Base-by-base conservation (phyloP, 2,329 filamentous ascomycete species). In the Botrytis paeoniae region DNA sequence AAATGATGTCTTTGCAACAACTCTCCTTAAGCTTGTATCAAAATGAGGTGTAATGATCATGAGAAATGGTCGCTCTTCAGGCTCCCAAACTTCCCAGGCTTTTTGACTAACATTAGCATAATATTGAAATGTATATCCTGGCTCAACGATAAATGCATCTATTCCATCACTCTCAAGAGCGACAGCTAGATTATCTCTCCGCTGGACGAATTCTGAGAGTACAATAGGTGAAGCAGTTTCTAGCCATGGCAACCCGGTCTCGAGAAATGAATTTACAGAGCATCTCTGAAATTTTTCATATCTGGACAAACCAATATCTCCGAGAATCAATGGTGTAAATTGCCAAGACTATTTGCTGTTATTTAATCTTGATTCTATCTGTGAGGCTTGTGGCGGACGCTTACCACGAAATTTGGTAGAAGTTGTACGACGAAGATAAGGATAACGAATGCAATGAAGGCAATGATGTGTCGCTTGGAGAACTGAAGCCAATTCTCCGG, bases 1-100 rank as follows among this genome's bases (percentile, higher is more conserved):
- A 75, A 89, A 91, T 0, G 85, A 86, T 1, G 87, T 90, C 75
- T 85, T 87, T 4, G 88, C 88, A 4, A 81, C 81, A 43, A 88
- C 77, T 0, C 79, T 75, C 9, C 85, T 86, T 12, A 82, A 80
- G 1, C 78, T 76, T 0, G 78, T 75, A n/a, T 80, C 78, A 48
- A 81, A 75, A 2, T 77, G 9, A 0, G 89, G 89, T 51, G 86
- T 81, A 18, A 91, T 83, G 29, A 91, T 77, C 87, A 91, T 90
- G 35, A 91, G 79, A 73, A 91, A 90, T 0, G 89, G 89, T 1
- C 88, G 84, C 77, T 91, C 88, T 77, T 91, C 88, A 0, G 88
- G 88, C 82, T 90, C 89, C 88, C 88, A 91, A 0, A 86, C 85
- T 75, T 91, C 88, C 89, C 89, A 91, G 74, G 90, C 86, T 0